Evolutionary conservation across 345 rosid genomes (phyloP).

Genomic region (Salix dunnii): DNA sequence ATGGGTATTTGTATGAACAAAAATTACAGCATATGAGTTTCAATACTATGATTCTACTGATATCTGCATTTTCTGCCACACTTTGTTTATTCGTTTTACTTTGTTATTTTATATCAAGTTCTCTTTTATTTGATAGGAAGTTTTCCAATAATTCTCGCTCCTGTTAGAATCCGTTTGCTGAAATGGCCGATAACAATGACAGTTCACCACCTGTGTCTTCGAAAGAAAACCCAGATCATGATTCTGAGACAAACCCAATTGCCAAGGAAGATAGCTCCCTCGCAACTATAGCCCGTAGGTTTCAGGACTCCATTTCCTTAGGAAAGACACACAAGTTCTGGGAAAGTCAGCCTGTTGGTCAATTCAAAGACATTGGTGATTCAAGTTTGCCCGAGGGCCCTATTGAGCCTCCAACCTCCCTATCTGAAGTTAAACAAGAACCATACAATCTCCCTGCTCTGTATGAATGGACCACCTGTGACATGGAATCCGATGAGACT

Average conservation of each 20-base stretch:
- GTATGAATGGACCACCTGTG: conserved; percentile 88
- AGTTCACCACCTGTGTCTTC: conserved; percentile 46
- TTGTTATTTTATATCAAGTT: neutral
- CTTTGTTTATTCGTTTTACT: neutral
- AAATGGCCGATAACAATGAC: conserved; percentile 54
- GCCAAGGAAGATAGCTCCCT: conserved; percentile 50
- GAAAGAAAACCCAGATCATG: conserved; percentile 48
- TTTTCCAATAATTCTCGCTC: neutral
- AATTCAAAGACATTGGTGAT: conserved; percentile 69
- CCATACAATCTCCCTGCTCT: conserved; percentile 79
- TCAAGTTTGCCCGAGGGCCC: conserved; percentile 78
- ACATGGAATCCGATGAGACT: conserved; percentile 69
- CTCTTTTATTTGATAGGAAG: neutral
- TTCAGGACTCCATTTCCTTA: conserved; percentile 58
- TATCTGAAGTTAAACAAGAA: conserved; percentile 82
- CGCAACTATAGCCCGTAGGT: conserved; percentile 54
- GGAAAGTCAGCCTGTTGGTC: conserved; percentile 96
- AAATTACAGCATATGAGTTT: neutral
- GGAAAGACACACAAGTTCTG: conserved; percentile 74
- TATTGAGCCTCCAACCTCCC: conserved; percentile 53
- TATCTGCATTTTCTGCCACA: neutral
- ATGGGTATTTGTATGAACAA: too few species aligned
- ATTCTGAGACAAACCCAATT: conserved; percentile 32
- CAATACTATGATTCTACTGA: neutral
- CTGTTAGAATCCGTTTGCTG: conserved; percentile 15